These are phyloP conservation scores for Sugiyamaella pinicola DNA, from an alignment of 1,139 yeast genomes.

Conservation along the genomic window DNA sequence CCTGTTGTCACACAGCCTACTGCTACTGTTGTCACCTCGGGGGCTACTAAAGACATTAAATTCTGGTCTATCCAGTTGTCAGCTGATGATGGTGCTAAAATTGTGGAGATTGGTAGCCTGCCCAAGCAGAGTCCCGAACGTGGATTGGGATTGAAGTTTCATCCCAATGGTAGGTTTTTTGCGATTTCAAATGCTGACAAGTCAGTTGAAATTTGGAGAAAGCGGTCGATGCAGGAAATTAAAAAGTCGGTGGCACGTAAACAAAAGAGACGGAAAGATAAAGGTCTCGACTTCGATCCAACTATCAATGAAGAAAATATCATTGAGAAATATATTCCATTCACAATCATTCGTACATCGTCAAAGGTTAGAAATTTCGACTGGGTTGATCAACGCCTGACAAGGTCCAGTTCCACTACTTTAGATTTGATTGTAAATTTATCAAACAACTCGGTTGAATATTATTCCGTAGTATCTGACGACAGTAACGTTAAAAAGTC, in stretches of 20 bases:
- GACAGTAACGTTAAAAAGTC: conserved; percentile 45
- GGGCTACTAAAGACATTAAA: conserved; percentile 79
- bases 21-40: conserved; percentile 57
- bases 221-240: conserved; percentile 77
- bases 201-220: conserved; percentile 77
- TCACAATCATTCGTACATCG: conserved; percentile 39
- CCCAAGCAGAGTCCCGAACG: conserved; percentile 81
- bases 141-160: conserved; percentile 64
- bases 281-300: conserved; percentile 59
- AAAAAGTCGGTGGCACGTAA: conserved; percentile 76
- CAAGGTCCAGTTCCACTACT: conserved; percentile 4
- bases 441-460: conserved; percentile 73
- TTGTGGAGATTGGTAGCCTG: conserved; percentile 64
- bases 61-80: conserved; percentile 71
- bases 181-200: conserved; percentile 77
- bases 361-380: conserved; percentile 42
- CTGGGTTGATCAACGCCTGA: conserved; percentile 33
- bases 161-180: conserved; percentile 51
- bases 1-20: background rate
- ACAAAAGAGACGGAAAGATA: conserved; percentile 65
- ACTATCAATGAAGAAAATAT: conserved; percentile 41
- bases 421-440: conserved; percentile 65
- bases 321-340: conserved; percentile 38
- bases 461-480: conserved; percentile 55
- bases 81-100: conserved; percentile 51